Evolutionary conservation across 352 stramenopile species (phyloP).

Genomic region (Bremia lactucae): DNA sequence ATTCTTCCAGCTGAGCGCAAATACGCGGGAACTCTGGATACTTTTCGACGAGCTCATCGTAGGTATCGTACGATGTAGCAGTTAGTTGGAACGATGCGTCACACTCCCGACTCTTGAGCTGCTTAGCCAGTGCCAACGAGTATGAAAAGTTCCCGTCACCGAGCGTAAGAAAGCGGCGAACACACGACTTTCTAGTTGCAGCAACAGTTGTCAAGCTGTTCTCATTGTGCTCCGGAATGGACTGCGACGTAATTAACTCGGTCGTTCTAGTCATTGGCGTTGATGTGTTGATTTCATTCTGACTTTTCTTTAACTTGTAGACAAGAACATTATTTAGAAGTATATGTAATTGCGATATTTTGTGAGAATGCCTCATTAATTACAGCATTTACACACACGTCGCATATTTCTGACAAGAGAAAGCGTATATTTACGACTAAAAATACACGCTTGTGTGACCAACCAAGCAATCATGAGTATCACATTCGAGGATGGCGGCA

Average conservation of each 20-base stretch:
- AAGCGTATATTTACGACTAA: too few relatives aligned
- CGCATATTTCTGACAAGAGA: too few relatives aligned
- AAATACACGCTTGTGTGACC: too few relatives aligned
- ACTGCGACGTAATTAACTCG: constrained; percentile 7
- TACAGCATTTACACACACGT: too few relatives aligned
- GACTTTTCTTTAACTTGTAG: too few relatives aligned
- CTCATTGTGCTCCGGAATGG: not conserved
- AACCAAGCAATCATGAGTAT: constrained; percentile 1
- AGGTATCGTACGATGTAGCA: constrained; percentile 56
- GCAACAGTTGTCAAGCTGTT: not conserved
- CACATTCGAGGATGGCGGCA: constrained; percentile 7
- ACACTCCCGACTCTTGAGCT: constrained; percentile 6
- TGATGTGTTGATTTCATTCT: too few relatives aligned
- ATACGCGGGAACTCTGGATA: constrained; percentile 42
- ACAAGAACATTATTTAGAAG: too few relatives aligned
- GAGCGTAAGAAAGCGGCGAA: constrained; percentile 60
- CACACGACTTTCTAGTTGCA: not conserved
- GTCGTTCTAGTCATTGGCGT: too few relatives aligned
- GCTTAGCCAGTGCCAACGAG: constrained; percentile 62
- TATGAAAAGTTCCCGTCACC: constrained; percentile 92
- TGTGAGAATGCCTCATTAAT: too few relatives aligned
- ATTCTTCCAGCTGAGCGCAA: constrained; percentile 26
- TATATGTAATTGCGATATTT: too few relatives aligned
- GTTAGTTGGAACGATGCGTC: constrained; percentile 17
- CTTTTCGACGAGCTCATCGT: constrained; percentile 47